These are phyloP conservation scores for Arthrobotrys megalospora DNA, from an alignment of 2,329 filamentous ascomycete species.

Conservation along the genomic window DNA sequence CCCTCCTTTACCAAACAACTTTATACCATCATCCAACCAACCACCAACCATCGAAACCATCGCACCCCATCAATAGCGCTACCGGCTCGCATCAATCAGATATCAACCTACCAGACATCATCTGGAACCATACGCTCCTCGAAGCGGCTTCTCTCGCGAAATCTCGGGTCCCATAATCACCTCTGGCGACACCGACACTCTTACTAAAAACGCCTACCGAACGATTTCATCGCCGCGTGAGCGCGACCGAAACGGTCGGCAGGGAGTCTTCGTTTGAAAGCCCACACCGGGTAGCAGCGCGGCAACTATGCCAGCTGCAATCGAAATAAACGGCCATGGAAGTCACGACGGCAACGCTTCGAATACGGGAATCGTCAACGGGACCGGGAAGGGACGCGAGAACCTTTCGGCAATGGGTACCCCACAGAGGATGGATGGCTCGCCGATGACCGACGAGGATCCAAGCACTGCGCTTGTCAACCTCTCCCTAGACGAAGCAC, in stretches of 20 bases:
- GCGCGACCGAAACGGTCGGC: conserved; percentile 61
- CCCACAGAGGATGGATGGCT: conserved; percentile 46
- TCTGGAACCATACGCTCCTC: background rate
- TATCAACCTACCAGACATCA: background rate
- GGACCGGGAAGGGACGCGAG: conserved; percentile 57
- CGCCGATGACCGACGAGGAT: conserved; percentile 58
- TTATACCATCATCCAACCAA: conserved; percentile 45
- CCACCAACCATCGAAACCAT: conserved; percentile 33
- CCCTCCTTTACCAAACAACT: conserved; percentile 53
- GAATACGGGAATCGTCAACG: conserved; percentile 56
- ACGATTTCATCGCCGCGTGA: conserved; percentile 51
- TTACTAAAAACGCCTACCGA: conserved; percentile 10
- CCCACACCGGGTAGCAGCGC: conserved; percentile 49
- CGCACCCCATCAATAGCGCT: conserved; percentile 32
- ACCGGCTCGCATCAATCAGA: background rate
- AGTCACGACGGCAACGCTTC: conserved; percentile 55
- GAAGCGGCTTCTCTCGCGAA: background rate
- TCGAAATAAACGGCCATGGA: conserved; percentile 60
- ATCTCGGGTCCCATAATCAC: background rate
- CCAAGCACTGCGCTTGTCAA: conserved; percentile 38
- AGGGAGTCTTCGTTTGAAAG: conserved; percentile 53
- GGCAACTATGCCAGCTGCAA: conserved; percentile 62
- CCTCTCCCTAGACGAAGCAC: conserved; percentile 46
- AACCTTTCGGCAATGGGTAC: conserved; percentile 47
- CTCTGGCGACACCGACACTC: conserved; percentile 14